Conservation (phyloP, 192 early-diverging fungal genomes). For the Phlyctochytrium arcticum region DNA sequence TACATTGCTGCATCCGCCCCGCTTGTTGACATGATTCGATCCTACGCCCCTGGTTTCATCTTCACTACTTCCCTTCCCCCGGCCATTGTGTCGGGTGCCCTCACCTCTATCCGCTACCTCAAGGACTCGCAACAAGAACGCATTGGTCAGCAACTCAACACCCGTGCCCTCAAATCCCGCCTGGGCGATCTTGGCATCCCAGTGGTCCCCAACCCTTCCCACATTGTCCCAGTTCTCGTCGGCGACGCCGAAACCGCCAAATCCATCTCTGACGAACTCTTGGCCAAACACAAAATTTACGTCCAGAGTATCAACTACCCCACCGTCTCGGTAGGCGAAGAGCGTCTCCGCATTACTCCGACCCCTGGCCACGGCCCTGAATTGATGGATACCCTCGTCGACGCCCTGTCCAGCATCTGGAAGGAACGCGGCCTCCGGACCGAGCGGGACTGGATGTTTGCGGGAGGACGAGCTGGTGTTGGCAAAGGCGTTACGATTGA, state of each 20-base stretch:
- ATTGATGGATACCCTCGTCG: slow-evolving; percentile 82
- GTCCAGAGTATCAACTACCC: slow-evolving; percentile 99
- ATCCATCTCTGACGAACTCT: slow-evolving; percentile 86
- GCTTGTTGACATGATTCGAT: slow-evolving; percentile 91
- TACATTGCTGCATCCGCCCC: slow-evolving; percentile 89
- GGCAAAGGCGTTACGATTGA: slow-evolving; percentile 47
- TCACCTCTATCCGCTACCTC: slow-evolving; percentile 90
- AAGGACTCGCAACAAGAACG: slow-evolving; percentile 82
- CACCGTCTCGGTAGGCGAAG: slow-evolving; percentile 90
- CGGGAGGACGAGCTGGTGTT: slow-evolving; percentile 86
- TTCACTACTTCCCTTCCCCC: slow-evolving; percentile 99
- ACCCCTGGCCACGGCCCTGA: slow-evolving; percentile 85
- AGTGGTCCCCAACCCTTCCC: slow-evolving; percentile 96
- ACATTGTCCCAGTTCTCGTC: slow-evolving; percentile 97
- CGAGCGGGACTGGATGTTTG: slow-evolving; percentile 78
- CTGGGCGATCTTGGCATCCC: slow-evolving; percentile 83
- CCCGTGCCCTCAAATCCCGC: slow-evolving; percentile 78
- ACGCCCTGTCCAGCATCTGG: slow-evolving; percentile 84
- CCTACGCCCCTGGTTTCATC: slow-evolving; percentile 98
- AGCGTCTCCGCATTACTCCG: slow-evolving; percentile 96
- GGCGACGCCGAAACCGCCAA: slow-evolving; percentile 95
- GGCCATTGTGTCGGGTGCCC: slow-evolving; percentile 81
- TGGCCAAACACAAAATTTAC: slow-evolving; percentile 88
- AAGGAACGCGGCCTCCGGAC: slow-evolving; percentile 77
- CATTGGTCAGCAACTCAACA: slow-evolving; percentile 88